These are phyloP conservation scores for Trichoderma atroviride DNA, from an alignment of 2,329 filamentous ascomycete genomes.

Conservation along the genomic window DNA sequence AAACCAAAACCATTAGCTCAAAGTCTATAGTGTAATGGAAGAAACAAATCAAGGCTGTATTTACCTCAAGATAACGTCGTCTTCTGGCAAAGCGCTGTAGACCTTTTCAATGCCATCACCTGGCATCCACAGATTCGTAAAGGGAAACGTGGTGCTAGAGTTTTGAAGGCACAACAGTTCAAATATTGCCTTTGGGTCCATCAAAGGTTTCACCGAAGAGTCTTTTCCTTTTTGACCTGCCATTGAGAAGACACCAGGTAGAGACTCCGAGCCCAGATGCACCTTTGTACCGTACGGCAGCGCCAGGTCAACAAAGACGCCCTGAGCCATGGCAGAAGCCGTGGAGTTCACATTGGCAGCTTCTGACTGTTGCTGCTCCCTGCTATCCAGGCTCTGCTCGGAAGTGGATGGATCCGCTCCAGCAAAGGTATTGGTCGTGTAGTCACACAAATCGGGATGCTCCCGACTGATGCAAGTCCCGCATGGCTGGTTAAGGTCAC, in stretches of 20 bases:
- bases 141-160: slow-evolving; percentile 14
- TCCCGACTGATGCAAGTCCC: slow-evolving; percentile 19
- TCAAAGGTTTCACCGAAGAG: background rate
- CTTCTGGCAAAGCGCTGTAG: slow-evolving; percentile 9
- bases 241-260: background rate
- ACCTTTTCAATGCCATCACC: slow-evolving; percentile 21
- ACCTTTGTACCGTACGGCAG: slow-evolving; percentile 7
- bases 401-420: slow-evolving; percentile 15
- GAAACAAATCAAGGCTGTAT: background rate
- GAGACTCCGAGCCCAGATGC: slow-evolving; percentile 11
- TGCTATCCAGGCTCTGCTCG: background rate
- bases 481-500: slow-evolving; percentile 20
- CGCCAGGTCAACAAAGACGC: slow-evolving; percentile 3
- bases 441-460: slow-evolving; percentile 19
- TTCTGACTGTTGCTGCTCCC: background rate
- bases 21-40: background rate
- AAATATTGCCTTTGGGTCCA: background rate
- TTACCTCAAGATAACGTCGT: slow-evolving; percentile 9
- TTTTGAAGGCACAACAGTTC: slow-evolving; percentile 8
- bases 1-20: background rate
- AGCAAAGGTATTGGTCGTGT: slow-evolving; percentile 18
- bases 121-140: slow-evolving; percentile 15
- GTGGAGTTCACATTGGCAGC: background rate
- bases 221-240: background rate
- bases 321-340: slow-evolving; percentile 2